Percentiles rank a stretch among this genome's conserved stretches.
These are phyloP conservation scores for Russula brevipes DNA, from an alignment of 768 basidiomycete species.

Conservation along the genomic window DNA sequence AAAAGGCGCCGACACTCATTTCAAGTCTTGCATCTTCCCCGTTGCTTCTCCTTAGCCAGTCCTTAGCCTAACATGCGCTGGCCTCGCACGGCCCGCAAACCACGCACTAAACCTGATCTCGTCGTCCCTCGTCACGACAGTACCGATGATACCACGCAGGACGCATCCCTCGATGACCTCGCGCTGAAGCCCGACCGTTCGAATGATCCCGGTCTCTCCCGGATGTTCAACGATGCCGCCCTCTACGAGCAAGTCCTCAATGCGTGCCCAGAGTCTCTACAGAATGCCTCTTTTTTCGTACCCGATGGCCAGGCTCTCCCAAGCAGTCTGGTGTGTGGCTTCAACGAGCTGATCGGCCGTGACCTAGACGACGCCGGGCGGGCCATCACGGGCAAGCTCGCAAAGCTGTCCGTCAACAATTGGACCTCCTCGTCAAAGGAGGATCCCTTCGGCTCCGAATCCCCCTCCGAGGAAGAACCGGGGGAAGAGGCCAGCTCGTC, in stretches of 20 bases:
- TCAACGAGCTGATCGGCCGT: conserved; percentile 41
- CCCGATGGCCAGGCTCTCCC: conserved; percentile 18
- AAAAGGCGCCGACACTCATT: no score
- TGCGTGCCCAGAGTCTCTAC: conserved; percentile 8
- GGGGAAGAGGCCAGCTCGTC: conserved; percentile 17
- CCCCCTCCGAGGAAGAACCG: background rate
- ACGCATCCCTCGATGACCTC: conserved; percentile 11
- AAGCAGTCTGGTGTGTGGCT: conserved; percentile 30
- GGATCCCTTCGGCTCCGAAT: conserved; percentile 15
- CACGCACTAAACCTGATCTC: background rate
- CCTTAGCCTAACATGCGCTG: conserved; percentile 9
- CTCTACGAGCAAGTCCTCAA: conserved; percentile 36
- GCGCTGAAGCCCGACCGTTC: background rate
- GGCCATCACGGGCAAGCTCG: conserved; percentile 34
- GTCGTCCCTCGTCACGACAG: background rate
- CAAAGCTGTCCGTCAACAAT: conserved; percentile 37
- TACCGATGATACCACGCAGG: background rate
- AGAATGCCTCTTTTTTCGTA: background rate
- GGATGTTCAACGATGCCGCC: conserved; percentile 38
- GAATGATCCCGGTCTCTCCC: conserved; percentile 29
- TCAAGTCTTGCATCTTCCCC: background rate
- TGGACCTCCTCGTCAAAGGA: conserved; percentile 29
- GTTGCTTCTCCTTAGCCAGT: background rate
- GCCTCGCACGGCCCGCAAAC: conserved; percentile 9
- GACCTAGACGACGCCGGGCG: conserved; percentile 38